phyloP scores from a whole-genome alignment of 1,139 yeast genomes.

The Scheffersomyces stambukii region DNA sequence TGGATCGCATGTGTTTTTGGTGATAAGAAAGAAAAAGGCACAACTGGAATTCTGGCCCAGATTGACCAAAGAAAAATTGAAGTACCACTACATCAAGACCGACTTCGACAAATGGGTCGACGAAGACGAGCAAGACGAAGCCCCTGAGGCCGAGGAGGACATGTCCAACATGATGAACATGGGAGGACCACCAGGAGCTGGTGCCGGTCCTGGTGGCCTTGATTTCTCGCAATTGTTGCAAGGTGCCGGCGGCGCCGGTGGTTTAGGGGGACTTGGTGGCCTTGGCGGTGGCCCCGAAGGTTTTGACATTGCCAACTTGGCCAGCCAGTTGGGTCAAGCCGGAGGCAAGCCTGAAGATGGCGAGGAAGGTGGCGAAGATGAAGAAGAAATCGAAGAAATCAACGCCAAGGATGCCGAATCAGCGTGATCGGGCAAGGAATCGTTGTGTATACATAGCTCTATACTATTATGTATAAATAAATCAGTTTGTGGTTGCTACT shows the following conservation, averaged over 20 bases:
- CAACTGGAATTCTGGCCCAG: slow-evolving; percentile 89
- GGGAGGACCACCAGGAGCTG: slow-evolving; percentile 20
- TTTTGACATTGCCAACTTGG: slow-evolving; percentile 15
- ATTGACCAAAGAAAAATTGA: slow-evolving; percentile 70
- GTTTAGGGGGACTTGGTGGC: slow-evolving; percentile 27
- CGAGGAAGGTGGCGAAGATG: slow-evolving; percentile 27
- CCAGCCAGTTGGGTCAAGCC: slow-evolving; percentile 22
- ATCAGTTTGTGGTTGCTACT: no score
- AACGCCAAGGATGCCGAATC: no score
- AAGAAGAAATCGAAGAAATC: slow-evolving; percentile 19
- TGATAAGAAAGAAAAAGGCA: slow-evolving; percentile 64
- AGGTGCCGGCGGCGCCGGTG: slow-evolving; percentile 25
- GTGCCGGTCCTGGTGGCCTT: slow-evolving; percentile 23
- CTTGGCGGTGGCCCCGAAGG: slow-evolving; percentile 24
- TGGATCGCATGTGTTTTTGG: slow-evolving; percentile 70
- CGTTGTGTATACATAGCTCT: no score
- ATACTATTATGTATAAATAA: no score
- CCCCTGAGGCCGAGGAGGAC: slow-evolving; percentile 44
- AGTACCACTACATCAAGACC: slow-evolving; percentile 75
- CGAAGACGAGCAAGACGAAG: slow-evolving; percentile 85
- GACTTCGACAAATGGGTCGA: slow-evolving; percentile 98
- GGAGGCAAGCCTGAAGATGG: slow-evolving; percentile 33
- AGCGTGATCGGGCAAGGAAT: no score
- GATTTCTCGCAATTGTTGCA: slow-evolving; percentile 13
- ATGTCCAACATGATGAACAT: slow-evolving; percentile 25